Evolutionary conservation across 192 early-diverging fungal genomes (phyloP), one percentile per base, ranked within the genome.

Genomic region (Gonapodya sp.): DNA sequence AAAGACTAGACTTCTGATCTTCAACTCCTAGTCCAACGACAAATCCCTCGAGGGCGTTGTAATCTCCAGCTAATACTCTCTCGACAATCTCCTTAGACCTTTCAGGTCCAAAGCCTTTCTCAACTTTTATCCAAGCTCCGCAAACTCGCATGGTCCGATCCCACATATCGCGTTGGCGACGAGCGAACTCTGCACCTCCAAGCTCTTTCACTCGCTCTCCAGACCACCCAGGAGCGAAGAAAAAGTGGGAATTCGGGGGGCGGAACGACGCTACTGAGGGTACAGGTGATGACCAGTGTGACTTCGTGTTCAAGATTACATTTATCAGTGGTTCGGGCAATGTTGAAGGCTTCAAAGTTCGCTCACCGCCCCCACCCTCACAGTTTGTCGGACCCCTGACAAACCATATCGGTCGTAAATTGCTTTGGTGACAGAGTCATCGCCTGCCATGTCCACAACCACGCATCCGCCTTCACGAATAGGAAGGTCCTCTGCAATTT

Each of bases 381-480:
- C 75, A 77, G 75, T 77, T 24, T 64, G 46, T 64, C 46, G 8
- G 8, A 64, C 46, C 8, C 46, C 46, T 14, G 18, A 16, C 75
- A 31, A 31, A 33, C 75, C 75, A 33, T 77, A 77, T 8, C 75
- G 75, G 30, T 77, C 75, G 34, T 77, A 77, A 14, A 77, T 33
- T 34, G 2, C 31, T 34, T 34, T 18, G 18, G 75, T 77, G 30
- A 77, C 75, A 14, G 16, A 8, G 30, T 18, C 18, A 77, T 77
- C 75, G 75, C 75, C 75, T 2, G 75, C 75, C 75, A 77, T 77
- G 75, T 77, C 75, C 8, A 77, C 75, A 18, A 77, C 34, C 18
- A 77, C 75, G 30, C 30, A 18, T 16, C 75, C 75, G 75, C 75
- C 75, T 8, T 77, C 8, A 33, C 34, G 34, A 8, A 77, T 33